Base-by-base conservation (phyloP, 768 basidiomycete genomes). In the Auriscalpium microsporum region DNA sequence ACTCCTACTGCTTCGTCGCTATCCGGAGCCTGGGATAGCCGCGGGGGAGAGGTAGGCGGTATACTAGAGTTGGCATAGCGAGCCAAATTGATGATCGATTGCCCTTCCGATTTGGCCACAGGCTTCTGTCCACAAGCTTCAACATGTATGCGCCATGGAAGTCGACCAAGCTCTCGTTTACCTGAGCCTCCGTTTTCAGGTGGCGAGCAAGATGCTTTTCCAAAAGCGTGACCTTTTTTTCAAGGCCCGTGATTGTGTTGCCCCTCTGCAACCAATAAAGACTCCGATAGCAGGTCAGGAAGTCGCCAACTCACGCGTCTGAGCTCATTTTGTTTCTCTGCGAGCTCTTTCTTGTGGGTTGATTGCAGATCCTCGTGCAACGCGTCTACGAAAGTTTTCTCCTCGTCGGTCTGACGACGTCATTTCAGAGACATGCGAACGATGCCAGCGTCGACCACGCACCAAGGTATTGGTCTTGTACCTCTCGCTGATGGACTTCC, bases 321-420 rank as follows among this genome's bases (percentile, higher is more conserved):
- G 8, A 72, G 54, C 33, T 73, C 71, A 50, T 73, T 73, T 28
- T 68, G 65, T 35, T 71, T 70, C 19, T 63, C 62, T 13, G 69
- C 63, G 16, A 72, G 59, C 44, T 68, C 65, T 56, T 68, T 68
- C 52, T 72, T 68, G 46, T 71, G 64, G n/a, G 67, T 62, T 6
- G 64, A 53, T 38, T 66, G 67, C 9, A 69, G 64, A 11, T 67
- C 67, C n/a, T 65, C 64, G 8, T 67, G 51, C 4, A 72, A 59
- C 8, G 59, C 57, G 47, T 67, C 60, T 21, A 71, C 64, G 48
- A 71, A 69, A 2, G 55, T 47, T 53, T 65, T 70, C 53, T 72
- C 71, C 49, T 68, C 67, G 23, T 63, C 63, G 19, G 23, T 14
- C 40, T 46, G n/a, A 21, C 28, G 28, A 28, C 28, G 28, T 4